These are phyloP conservation scores for Fusarium siculi DNA, from an alignment of 2,329 filamentous ascomycete species.

Conservation along the genomic window DNA sequence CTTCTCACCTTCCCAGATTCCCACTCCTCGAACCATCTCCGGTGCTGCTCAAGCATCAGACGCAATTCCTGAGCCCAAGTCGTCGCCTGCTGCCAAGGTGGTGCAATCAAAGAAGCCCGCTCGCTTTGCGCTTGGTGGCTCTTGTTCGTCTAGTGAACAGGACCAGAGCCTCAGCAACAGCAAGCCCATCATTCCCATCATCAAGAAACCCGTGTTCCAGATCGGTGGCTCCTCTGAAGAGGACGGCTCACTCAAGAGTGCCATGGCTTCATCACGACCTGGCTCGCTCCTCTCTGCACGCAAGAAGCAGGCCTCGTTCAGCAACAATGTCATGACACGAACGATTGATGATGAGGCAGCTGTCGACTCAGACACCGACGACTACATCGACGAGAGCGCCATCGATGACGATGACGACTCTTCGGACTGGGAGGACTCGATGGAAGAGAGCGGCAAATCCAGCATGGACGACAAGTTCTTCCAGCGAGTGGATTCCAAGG, in stretches of 20 bases:
- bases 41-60: conserved; percentile 65
- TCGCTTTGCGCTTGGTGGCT: conserved; percentile 80
- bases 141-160: conserved; percentile 76
- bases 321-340: conserved; percentile 76
- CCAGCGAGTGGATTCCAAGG: conserved; percentile 88
- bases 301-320: conserved; percentile 87
- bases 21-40: conserved; percentile 56
- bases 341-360: conserved; percentile 68
- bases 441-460: conserved; percentile 83
- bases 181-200: conserved; percentile 44
- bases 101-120: conserved; percentile 73
- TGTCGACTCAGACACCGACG: conserved; percentile 70
- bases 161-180: conserved; percentile 61
- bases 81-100: conserved; percentile 69
- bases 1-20: conserved; percentile 81
- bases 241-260: conserved; percentile 75
- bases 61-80: conserved; percentile 70
- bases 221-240: conserved; percentile 76
- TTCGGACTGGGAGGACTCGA: conserved; percentile 72
- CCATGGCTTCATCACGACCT: conserved; percentile 58
- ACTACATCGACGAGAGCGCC: conserved; percentile 83
- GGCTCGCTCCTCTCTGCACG: conserved; percentile 54
- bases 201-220: conserved; percentile 60
- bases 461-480: conserved; percentile 88
- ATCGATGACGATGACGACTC: conserved; percentile 78